A percentile compares a stretch with the other conserved stretches of the same genome.
Evolutionary conservation across 2,329 filamentous ascomycete species (phyloP).

Genomic region (Mariannaea sp.): DNA sequence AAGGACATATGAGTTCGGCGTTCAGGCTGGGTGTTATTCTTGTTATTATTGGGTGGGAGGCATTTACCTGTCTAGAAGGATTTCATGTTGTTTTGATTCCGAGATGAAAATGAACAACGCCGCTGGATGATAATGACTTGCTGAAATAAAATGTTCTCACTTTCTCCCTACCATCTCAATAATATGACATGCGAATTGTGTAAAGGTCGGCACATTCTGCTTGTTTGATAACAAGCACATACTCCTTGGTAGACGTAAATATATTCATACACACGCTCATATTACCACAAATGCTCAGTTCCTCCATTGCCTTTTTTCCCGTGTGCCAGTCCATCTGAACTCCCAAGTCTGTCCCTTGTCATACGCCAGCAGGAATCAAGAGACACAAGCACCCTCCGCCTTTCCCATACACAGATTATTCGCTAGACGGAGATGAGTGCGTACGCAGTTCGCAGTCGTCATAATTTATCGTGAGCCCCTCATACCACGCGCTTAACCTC

Average conservation of each 20-base stretch:
- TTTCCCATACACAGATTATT: not conserved
- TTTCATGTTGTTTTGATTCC: conserved; percentile 25
- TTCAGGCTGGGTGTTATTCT: conserved; percentile 20
- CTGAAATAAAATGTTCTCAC: conserved; percentile 9
- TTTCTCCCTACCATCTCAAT: not conserved
- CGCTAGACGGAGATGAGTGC: conserved; percentile 10
- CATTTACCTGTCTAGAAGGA: conserved; percentile 14
- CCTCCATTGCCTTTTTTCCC: conserved; percentile 17
- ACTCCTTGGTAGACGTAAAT: conserved; percentile 20
- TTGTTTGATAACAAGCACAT: conserved; percentile 3
- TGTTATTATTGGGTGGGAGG: conserved; percentile 11
- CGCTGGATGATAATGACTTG: conserved; percentile 32
- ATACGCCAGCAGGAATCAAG: conserved; percentile 32
- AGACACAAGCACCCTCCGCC: conserved; percentile 22
- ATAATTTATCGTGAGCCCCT: conserved; percentile 16
- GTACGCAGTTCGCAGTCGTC: conserved; percentile 2
- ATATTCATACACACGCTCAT: conserved; percentile 30
- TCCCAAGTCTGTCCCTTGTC: conserved; percentile 22
- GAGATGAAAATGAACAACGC: conserved; percentile 23
- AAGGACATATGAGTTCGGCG: conserved; percentile 13
- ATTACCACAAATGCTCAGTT: conserved; percentile 29
- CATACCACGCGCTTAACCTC: conserved; percentile 76
- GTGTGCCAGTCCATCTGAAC: conserved; percentile 25
- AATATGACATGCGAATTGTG: too few relatives aligned
- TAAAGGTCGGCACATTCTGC: too few relatives aligned